Percentiles rank a stretch among this genome's conserved stretches.
Evolutionary conservation across 306 rosid species (phyloP).

Genomic region (Vicia sativa): DNA sequence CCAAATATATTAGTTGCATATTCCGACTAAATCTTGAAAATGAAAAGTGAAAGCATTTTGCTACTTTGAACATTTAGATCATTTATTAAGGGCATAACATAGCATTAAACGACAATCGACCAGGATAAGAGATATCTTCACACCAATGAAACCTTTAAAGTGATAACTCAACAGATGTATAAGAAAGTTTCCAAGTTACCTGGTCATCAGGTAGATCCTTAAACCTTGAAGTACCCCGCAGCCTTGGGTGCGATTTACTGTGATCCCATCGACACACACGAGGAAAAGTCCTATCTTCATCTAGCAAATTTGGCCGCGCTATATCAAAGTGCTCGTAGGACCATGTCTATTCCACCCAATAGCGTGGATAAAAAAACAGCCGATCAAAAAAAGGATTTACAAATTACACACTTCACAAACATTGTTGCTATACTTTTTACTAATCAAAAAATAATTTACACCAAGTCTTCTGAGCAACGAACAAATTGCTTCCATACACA

Average conservation of each 20-base stretch:
- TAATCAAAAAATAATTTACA: too few species aligned
- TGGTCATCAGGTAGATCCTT: conserved; percentile 54
- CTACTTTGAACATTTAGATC: conserved; percentile 35
- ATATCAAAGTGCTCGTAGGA: conserved; percentile 65
- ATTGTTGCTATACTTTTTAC: too few species aligned
- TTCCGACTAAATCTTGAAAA: conserved; percentile 17
- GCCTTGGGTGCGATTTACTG: conserved; percentile 45
- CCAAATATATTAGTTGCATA: conserved; percentile 23
- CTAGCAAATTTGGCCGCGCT: conserved; percentile 52
- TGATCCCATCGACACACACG: conserved; percentile 64
- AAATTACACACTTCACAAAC: too few species aligned
- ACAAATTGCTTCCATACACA: too few species aligned
- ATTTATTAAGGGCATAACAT: too few species aligned
- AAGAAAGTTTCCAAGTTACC: conserved; percentile 43
- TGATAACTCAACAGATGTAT: conserved; percentile 5
- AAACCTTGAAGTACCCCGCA: conserved; percentile 46
- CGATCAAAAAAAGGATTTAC: too few species aligned
- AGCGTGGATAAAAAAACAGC: conserved; percentile 11
- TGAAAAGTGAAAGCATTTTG: conserved; percentile 7
- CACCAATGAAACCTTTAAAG: neutral
- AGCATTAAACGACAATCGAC: conserved; percentile 1
- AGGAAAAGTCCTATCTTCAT: conserved; percentile 48
- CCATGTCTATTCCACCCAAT: conserved; percentile 59
- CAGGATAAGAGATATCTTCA: neutral
- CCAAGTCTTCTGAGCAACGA: too few species aligned